Evolutionary conservation across 106 monocot species (phyloP), one percentile per base, ranked within the genome.

Genomic region (Agapanthus africanus): DNA sequence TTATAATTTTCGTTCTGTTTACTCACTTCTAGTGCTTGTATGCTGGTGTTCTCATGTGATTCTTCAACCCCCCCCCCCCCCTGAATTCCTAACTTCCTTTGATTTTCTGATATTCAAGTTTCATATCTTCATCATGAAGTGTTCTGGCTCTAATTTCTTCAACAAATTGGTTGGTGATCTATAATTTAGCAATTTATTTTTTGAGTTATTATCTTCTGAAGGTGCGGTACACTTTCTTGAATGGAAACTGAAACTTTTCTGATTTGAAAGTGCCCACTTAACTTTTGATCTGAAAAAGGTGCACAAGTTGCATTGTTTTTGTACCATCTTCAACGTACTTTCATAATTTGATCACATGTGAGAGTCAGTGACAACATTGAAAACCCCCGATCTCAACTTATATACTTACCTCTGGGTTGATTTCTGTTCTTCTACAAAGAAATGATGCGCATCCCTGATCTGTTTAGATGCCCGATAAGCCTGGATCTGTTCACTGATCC

Each of bases 401-500:
- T 27, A 33, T 18, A 16, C 16, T 4, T 13, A 13, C 11, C 34
- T 5, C 14, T 15, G 10, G 33, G 5, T 61, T 11, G 15, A 25
- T 38, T 19, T 0, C 37, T 1, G 11, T 37, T 36, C 36, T 36
- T 11, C 33, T 3, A 19, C 32, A 36, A 19, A 37, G 2, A 40
- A 18, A 31, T 16, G 14, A 66, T 70, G 70, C 25, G 56, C 70
- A 70, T 70, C 33, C 70, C 70, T 25, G 22, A 35, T 23, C 26
- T 70, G 39, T 70, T 70, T 18, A 14, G 35, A 26, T 70, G 70
- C 56, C 70, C 70, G 37, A 70, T 70, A 9, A 70, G 70, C 39
- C 70, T 70, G 7, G 70, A 70, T 14, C 54, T 70, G 23, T 54
- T 70, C 70, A 57, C 54, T 35, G 70, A 70, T 70, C 70, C 70